A percentile compares a stretch with the other conserved stretches of the same genome.
Conservation (phyloP, 305 asterid species). For the Salvia sclarea region DNA sequence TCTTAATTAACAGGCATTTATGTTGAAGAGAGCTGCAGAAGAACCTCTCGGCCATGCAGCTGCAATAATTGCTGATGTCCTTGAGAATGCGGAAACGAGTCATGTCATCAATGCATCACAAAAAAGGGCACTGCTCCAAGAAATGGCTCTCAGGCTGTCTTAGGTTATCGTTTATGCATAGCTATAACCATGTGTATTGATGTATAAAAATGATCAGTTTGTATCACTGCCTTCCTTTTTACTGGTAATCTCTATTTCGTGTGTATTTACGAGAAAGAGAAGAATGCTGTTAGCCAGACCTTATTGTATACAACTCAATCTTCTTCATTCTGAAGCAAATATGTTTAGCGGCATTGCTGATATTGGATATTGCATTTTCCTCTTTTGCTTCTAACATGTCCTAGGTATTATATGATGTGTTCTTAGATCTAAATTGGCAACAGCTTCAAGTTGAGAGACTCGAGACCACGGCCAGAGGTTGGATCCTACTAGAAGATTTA, state of each 20-base stretch:
- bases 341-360: slow-evolving; percentile 17
- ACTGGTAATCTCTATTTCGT: slow-evolving; percentile 15
- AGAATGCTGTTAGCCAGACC: slow-evolving; percentile 21
- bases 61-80: slow-evolving; percentile 84
- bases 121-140: slow-evolving; percentile 88
- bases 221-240: slow-evolving; percentile 4
- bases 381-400: neutral
- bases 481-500: neutral
- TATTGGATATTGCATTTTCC: neutral
- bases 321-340: slow-evolving; percentile 30
- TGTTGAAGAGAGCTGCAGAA: slow-evolving; percentile 95
- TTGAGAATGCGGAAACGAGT: slow-evolving; percentile 87
- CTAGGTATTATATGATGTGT: neutral
- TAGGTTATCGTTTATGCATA: slow-evolving; percentile 34
- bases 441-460: slow-evolving; percentile 20
- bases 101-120: slow-evolving; percentile 79
- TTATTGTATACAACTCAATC: slow-evolving; percentile 29
- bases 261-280: slow-evolving; percentile 24
- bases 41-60: slow-evolving; percentile 99
- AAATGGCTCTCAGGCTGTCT: slow-evolving; percentile 88
- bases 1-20: slow-evolving; percentile 63
- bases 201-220: slow-evolving; percentile 28
- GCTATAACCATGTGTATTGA: slow-evolving; percentile 17
- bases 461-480: neutral
- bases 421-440: neutral